Evolutionary conservation across 352 stramenopile genomes (phyloP).

Genomic region (Globisporangium megalacanthum): DNA sequence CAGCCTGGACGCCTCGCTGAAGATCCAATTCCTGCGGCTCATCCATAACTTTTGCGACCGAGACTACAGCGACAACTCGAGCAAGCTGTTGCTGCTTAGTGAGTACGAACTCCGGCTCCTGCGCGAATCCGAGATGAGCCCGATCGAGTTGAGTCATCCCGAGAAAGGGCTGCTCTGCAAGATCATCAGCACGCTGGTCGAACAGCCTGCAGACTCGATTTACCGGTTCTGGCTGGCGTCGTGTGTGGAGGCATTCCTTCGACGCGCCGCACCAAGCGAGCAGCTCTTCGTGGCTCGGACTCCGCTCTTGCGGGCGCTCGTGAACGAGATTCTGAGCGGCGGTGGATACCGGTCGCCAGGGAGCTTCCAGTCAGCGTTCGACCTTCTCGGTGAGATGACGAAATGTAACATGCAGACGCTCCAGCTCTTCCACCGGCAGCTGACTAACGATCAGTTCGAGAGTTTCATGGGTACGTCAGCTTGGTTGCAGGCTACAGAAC

Average conservation of each 20-base stretch:
- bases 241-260: conserved; percentile 95
- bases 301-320: conserved; percentile 83
- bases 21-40: conserved; percentile 94
- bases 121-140: conserved; percentile 29
- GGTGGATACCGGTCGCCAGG: conserved; percentile 82
- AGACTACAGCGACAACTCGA: conserved; percentile 84
- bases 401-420: conserved; percentile 92
- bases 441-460: conserved; percentile 87
- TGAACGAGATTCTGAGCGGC: conserved; percentile 85
- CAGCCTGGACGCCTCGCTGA: conserved; percentile 91
- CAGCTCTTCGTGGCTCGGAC: conserved; percentile 90
- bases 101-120: conserved; percentile 55
- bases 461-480: conserved; percentile 77
- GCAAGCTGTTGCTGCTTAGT: conserved; percentile 79
- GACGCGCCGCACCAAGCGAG: conserved; percentile 75
- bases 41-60: conserved; percentile 97
- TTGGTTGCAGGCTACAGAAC: no score
- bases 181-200: conserved; percentile 85
- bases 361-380: conserved; percentile 94
- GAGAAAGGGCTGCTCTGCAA: conserved; percentile 89
- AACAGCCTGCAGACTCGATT: conserved; percentile 90
- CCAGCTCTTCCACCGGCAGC: conserved; percentile 81
- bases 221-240: conserved; percentile 96
- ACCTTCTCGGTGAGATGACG: conserved; percentile 94
- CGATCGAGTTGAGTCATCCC: conserved; percentile 58